Evolutionary conservation across 345 rosid species (phyloP).

Genomic region (Hibiscus tridactylites): DNA sequence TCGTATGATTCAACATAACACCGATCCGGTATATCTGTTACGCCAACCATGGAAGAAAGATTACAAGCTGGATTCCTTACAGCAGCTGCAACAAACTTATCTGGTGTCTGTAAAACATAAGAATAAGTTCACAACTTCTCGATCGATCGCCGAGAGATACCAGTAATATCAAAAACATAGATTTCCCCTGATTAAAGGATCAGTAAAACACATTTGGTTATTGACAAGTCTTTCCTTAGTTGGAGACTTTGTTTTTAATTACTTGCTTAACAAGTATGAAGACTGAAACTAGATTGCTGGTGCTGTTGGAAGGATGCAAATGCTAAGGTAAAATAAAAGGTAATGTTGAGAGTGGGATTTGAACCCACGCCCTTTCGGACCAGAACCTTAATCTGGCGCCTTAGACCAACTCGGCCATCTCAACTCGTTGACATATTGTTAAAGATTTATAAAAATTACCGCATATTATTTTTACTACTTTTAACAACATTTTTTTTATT

Average conservation of each 20-base stretch:
- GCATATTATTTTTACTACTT: no score
- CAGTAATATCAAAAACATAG: background rate
- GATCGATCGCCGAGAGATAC: no score
- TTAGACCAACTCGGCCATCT: slow-evolving; percentile 72
- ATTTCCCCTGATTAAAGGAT: background rate
- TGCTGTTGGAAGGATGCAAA: no score
- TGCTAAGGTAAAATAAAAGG: no score
- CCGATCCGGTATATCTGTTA: slow-evolving; percentile 91
- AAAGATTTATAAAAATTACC: no score
- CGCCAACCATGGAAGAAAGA: slow-evolving; percentile 67
- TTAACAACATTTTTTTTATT: no score
- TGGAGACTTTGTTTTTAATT: no score
- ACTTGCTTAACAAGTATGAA: no score
- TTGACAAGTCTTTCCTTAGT: no score
- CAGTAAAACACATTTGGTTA: background rate
- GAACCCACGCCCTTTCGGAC: slow-evolving; percentile 85
- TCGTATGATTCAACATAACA: slow-evolving; percentile 59
- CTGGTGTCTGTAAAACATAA: slow-evolving; percentile 52
- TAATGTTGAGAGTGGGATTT: slow-evolving; percentile 57
- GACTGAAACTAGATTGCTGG: no score
- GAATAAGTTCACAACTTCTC: background rate
- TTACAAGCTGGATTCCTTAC: slow-evolving; percentile 82
- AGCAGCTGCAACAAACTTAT: slow-evolving; percentile 82
- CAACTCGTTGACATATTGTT: no score
- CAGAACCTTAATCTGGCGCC: slow-evolving; percentile 86